Conservation (phyloP, 1,139 yeast species). For the Blastobotrys indianensis region DNA sequence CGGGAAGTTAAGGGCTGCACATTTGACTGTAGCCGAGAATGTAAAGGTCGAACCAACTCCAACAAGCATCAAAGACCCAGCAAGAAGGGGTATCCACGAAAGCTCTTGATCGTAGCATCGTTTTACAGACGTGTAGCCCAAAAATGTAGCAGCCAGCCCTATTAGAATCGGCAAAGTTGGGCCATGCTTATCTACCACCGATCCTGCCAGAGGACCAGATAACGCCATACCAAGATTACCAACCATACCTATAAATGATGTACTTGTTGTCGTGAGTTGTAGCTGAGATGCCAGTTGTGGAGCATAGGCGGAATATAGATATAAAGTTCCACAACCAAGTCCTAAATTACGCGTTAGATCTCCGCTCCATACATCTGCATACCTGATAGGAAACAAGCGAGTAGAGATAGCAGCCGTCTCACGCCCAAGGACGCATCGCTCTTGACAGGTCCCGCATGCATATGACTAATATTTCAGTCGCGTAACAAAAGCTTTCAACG, state of each 20-base stretch:
- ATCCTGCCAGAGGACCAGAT: constrained; percentile 57
- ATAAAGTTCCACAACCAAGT: constrained; percentile 55
- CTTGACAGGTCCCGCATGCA: too few relatives aligned
- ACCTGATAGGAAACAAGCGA: constrained; percentile 14
- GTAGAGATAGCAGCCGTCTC: constrained; percentile 3
- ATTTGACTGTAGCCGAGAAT: constrained; percentile 38
- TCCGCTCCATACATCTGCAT: background rate
- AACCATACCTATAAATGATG: constrained; percentile 51
- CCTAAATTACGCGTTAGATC: constrained; percentile 11
- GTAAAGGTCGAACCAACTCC: constrained; percentile 38
- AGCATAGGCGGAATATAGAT: constrained; percentile 57
- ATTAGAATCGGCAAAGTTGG: constrained; percentile 38
- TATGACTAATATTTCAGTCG: too few relatives aligned
- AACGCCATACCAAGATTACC: constrained; percentile 58
- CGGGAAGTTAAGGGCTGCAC: constrained; percentile 40
- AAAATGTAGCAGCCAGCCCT: constrained; percentile 28
- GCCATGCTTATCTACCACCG: constrained; percentile 52
- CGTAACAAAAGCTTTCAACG: too few relatives aligned
- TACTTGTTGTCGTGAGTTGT: constrained; percentile 47
- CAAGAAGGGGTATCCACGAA: constrained; percentile 25
- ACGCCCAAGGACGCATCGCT: too few relatives aligned
- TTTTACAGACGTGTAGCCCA: constrained; percentile 31
- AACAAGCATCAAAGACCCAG: constrained; percentile 30
- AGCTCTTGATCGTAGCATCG: constrained; percentile 21
- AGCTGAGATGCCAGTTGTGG: constrained; percentile 56